Evolutionary conservation across 345 rosid genomes (phyloP).

Genomic region (Excoecaria cochinchinensis): DNA sequence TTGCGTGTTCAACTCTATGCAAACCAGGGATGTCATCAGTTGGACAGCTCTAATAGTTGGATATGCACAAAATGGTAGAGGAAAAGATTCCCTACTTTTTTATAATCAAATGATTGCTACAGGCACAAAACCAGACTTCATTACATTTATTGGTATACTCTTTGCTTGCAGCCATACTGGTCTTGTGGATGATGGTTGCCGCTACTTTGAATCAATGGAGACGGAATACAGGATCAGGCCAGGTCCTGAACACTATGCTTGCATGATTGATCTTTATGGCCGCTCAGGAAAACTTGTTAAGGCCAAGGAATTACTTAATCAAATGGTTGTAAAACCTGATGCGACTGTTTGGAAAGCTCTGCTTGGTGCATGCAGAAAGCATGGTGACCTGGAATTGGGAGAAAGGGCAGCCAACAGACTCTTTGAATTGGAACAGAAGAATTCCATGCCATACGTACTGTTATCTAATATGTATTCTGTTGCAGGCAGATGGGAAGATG

Average conservation of each 20-base stretch:
- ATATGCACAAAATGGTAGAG: constrained; percentile 85
- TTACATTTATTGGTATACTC: constrained; percentile 79
- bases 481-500: constrained; percentile 67
- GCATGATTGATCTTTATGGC: constrained; percentile 89
- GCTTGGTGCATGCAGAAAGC: constrained; percentile 71
- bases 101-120: constrained; percentile 62
- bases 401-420: constrained; percentile 79
- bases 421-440: constrained; percentile 64
- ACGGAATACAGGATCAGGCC: constrained; percentile 61
- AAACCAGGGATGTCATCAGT: constrained; percentile 55
- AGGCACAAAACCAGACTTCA: constrained; percentile 66
- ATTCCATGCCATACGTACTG: constrained; percentile 71
- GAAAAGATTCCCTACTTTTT: constrained; percentile 53
- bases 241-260: constrained; percentile 81
- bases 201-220: constrained; percentile 65
- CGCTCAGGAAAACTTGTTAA: constrained; percentile 73
- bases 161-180: constrained; percentile 95
- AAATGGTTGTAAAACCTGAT: constrained; percentile 75
- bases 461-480: constrained; percentile 73
- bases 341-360: constrained; percentile 84
- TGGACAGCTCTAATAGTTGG: constrained; percentile 92
- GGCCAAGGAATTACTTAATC: constrained; percentile 54
- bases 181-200: constrained; percentile 52
- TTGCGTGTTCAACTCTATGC: constrained; percentile 58
- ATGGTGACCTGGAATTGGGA: constrained; percentile 61